Evolutionary conservation across 2,329 filamentous ascomycete genomes (phyloP).

Genomic region (Colletotrichum australisinense): DNA sequence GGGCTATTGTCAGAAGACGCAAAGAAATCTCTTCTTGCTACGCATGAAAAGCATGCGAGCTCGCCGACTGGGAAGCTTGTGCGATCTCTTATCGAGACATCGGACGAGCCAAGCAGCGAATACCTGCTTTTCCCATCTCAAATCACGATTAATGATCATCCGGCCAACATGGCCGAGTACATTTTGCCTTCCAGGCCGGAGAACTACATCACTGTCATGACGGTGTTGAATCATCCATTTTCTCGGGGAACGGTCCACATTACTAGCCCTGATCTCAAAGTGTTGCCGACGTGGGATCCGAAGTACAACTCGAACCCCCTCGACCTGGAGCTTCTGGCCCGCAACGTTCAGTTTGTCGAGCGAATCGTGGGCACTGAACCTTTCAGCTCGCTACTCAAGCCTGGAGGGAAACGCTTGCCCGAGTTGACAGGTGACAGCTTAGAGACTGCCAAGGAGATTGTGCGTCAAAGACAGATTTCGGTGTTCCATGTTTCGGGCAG

Average conservation of each 20-base stretch:
- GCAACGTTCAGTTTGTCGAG: constrained; percentile 56
- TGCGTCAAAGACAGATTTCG: constrained; percentile 47
- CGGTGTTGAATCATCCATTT: constrained; percentile 71
- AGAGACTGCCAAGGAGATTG: constrained; percentile 49
- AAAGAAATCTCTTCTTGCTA: constrained; percentile 40
- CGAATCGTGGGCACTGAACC: constrained; percentile 49
- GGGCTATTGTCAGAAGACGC: constrained; percentile 41
- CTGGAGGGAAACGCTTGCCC: constrained; percentile 50
- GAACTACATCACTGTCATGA: constrained; percentile 66
- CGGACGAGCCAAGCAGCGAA: constrained; percentile 45
- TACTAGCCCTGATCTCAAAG: constrained; percentile 51
- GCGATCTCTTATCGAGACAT: constrained; percentile 41
- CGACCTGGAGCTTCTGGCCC: constrained; percentile 64
- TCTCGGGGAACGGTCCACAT: constrained; percentile 71
- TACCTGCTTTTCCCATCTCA: constrained; percentile 50
- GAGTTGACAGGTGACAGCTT: constrained; percentile 43
- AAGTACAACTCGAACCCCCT: constrained; percentile 66
- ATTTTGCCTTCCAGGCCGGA: constrained; percentile 44
- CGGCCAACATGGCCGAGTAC: constrained; percentile 41
- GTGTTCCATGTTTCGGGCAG: constrained; percentile 61
- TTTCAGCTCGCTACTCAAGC: constrained; percentile 53
- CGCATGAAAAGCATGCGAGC: constrained; percentile 30
- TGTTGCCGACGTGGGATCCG: constrained; percentile 63
- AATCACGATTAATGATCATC: constrained; percentile 39
- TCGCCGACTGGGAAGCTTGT: constrained; percentile 37